phyloP scores from a whole-genome alignment of 2,329 filamentous ascomycete species.

The Didymella sp. region DNA sequence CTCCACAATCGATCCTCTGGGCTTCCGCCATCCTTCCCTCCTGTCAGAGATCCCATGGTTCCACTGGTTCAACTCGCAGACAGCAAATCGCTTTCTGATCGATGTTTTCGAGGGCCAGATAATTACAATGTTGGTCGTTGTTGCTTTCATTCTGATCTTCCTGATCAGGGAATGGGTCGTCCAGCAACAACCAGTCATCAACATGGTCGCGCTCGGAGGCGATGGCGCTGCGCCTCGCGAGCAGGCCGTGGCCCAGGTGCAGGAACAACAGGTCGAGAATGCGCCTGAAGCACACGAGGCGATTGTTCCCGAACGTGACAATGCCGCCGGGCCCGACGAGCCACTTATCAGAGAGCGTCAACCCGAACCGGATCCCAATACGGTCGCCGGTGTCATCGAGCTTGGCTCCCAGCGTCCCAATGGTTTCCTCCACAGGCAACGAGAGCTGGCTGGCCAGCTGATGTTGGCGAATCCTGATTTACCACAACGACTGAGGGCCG shows the following conservation, averaged over 20 bases:
- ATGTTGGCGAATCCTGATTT: slow-evolving; percentile 19
- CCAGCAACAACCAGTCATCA: slow-evolving; percentile 93
- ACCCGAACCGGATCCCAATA: slow-evolving; percentile 6
- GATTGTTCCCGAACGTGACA: slow-evolving; percentile 16
- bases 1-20: slow-evolving; percentile 36
- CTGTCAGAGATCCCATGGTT: slow-evolving; percentile 67
- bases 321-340: slow-evolving; percentile 11
- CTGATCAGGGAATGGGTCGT: slow-evolving; percentile 97
- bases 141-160: slow-evolving; percentile 96
- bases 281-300: slow-evolving; percentile 13
- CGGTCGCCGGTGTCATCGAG: slow-evolving; percentile 9
- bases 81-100: slow-evolving; percentile 79
- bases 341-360: background rate
- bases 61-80: slow-evolving; percentile 61
- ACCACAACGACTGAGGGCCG: slow-evolving; percentile 11
- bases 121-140: slow-evolving; percentile 88
- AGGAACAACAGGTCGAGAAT: slow-evolving; percentile 28
- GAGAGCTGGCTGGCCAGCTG: slow-evolving; percentile 3
- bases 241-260: slow-evolving; percentile 35
- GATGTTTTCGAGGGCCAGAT: slow-evolving; percentile 90
- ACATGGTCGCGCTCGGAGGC: slow-evolving; percentile 64
- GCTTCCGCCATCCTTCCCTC: slow-evolving; percentile 43
- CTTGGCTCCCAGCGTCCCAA: slow-evolving; percentile 10
- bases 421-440: slow-evolving; percentile 13
- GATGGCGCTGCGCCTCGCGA: slow-evolving; percentile 33